phyloP scores from a whole-genome alignment of 2,329 filamentous ascomycete species.

The Colletotrichum graminicola region DNA sequence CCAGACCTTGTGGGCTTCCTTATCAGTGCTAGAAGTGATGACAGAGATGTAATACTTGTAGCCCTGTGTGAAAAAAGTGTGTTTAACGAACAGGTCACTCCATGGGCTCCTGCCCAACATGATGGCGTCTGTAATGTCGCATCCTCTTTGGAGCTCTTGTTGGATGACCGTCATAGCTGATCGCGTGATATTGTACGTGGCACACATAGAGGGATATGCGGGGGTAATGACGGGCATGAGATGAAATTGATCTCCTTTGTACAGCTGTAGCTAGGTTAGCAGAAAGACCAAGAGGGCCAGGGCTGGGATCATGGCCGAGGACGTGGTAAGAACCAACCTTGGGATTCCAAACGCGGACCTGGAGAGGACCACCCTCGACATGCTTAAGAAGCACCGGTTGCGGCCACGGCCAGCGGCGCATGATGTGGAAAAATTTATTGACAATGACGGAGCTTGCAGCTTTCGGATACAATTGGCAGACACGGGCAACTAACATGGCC shows the following conservation, averaged over 20 bases:
- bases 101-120: constrained; percentile 81
- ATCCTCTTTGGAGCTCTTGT: constrained; percentile 82
- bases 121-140: constrained; percentile 83
- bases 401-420: constrained; percentile 93
- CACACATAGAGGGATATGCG: constrained; percentile 97
- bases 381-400: constrained; percentile 90
- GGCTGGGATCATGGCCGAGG: neutral
- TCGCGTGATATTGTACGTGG: constrained; percentile 91
- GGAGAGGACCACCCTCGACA: constrained; percentile 84
- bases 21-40: constrained; percentile 83
- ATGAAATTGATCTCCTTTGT: constrained; percentile 84
- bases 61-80: constrained; percentile 91
- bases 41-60: constrained; percentile 98
- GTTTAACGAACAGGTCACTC: constrained; percentile 89
- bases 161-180: constrained; percentile 90
- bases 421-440: constrained; percentile 93
- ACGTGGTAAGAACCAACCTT: constrained; percentile 65
- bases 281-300: neutral
- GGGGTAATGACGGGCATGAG: constrained; percentile 99
- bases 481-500: constrained; percentile 96
- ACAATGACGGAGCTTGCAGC: constrained; percentile 91
- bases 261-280: constrained; percentile 64
- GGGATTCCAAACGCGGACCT: constrained; percentile 94
- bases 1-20: constrained; percentile 88
- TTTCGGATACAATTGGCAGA: constrained; percentile 96